Percentiles rank a stretch among this genome's conserved stretches.
Conservation (phyloP, 495 filamentous ascomycete species). For the Cercophora scortea region DNA sequence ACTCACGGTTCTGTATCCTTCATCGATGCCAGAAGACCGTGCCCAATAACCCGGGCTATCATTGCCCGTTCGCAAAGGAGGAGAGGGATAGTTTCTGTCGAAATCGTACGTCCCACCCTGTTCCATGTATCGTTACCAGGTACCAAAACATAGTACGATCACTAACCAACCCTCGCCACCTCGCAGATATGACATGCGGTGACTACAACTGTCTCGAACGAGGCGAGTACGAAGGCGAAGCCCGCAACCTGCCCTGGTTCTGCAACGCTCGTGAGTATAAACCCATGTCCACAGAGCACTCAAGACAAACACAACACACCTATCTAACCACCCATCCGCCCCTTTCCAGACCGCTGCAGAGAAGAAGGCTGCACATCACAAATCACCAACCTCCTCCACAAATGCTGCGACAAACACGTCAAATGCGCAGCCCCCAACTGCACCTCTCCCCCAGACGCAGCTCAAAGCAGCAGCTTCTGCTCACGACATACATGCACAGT, state of each 20-base stretch:
- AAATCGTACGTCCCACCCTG: too few species aligned
- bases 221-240: background rate
- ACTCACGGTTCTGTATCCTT: background rate
- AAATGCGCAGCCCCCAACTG: slow-evolving; percentile 6
- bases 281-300: background rate
- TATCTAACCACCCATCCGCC: background rate
- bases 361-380: background rate
- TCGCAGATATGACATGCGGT: background rate
- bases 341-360: slow-evolving; percentile 1
- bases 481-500: slow-evolving; percentile 2
- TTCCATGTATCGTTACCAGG: too few species aligned
- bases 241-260: too few species aligned
- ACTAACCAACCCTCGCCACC: too few species aligned
- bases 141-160: too few species aligned
- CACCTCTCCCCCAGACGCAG: background rate
- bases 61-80: background rate
- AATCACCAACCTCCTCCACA: slow-evolving; percentile 3
- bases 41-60: background rate
- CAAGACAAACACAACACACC: background rate
- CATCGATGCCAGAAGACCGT: background rate
- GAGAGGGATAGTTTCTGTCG: background rate
- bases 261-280: too few species aligned
- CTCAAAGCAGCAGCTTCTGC: slow-evolving; percentile 4
- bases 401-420: slow-evolving; percentile 4
- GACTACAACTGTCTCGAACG: background rate